phyloP scores from a whole-genome alignment of 2,329 filamentous ascomycete species.

The Pseudogymnoascus sp. region DNA sequence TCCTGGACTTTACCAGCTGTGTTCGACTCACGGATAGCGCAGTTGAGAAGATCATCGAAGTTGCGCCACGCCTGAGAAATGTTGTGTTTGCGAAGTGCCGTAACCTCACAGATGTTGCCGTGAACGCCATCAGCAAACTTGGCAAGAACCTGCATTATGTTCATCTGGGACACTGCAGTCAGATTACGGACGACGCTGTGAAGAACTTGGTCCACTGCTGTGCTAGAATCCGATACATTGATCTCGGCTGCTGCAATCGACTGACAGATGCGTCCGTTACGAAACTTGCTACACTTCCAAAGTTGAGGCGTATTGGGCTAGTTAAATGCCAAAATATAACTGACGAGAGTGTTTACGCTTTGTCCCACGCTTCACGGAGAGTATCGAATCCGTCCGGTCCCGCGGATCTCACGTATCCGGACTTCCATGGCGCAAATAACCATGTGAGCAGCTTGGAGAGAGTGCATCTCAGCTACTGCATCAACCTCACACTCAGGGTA shows the following conservation, averaged over 20 bases:
- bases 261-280: constrained; percentile 83
- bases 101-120: constrained; percentile 82
- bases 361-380: constrained; percentile 60
- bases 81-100: constrained; percentile 91
- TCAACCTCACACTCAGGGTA: constrained; percentile 74
- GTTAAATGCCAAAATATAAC: constrained; percentile 92
- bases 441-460: constrained; percentile 56
- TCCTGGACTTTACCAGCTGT: constrained; percentile 89
- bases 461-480: constrained; percentile 94
- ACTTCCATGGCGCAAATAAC: neutral
- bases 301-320: constrained; percentile 86
- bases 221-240: constrained; percentile 94
- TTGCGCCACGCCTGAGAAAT: constrained; percentile 82
- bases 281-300: constrained; percentile 77
- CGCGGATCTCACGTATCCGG: constrained; percentile 34
- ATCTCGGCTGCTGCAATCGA: constrained; percentile 87
- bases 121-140: constrained; percentile 77
- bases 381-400: constrained; percentile 48
- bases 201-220: constrained; percentile 75
- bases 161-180: constrained; percentile 85
- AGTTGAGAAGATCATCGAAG: constrained; percentile 78
- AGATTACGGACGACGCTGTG: constrained; percentile 85
- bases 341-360: constrained; percentile 76
- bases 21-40: constrained; percentile 75
- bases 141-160: constrained; percentile 97